Percentiles rank a stretch among this genome's conserved stretches.
Conservation (phyloP, 1,284 basidiomycete species). For the Prillingera fragicola region DNA sequence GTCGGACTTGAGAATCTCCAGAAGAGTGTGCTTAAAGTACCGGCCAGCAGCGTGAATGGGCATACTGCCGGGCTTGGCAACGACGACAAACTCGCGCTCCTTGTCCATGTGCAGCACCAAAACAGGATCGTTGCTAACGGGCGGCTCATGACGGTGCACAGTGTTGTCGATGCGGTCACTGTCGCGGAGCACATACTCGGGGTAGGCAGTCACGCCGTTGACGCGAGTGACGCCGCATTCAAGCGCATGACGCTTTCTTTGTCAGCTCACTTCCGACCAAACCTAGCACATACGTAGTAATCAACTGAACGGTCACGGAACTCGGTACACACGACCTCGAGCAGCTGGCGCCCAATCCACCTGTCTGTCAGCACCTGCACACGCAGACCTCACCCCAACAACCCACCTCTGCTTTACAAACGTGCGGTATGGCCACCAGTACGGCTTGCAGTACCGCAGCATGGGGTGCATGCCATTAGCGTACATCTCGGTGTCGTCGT, state of each 20-base stretch:
- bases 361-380: conserved; percentile 5
- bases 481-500: conserved; percentile 4
- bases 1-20: conserved; percentile 80
- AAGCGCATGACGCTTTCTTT: conserved; percentile 86
- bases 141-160: conserved; percentile 93
- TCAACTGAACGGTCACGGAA: conserved; percentile 85
- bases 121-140: conserved; percentile 81
- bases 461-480: conserved; percentile 43
- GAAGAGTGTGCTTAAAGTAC: conserved; percentile 79
- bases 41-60: conserved; percentile 84
- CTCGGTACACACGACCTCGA: conserved; percentile 82
- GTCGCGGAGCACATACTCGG: conserved; percentile 73
- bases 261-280: neutral
- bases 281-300: conserved; percentile 67
- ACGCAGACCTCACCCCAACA: neutral
- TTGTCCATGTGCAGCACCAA: conserved; percentile 71
- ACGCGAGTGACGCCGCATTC: conserved; percentile 92
- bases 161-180: conserved; percentile 90
- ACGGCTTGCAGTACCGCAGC: conserved; percentile 48
- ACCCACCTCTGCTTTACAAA: conserved; percentile 89
- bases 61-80: conserved; percentile 91
- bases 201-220: conserved; percentile 75
- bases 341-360: conserved; percentile 45
- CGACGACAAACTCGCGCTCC: conserved; percentile 77
- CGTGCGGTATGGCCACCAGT: conserved; percentile 62